Evolutionary conservation across 768 basidiomycete species (phyloP), one percentile per base, ranked within the genome.

Genomic region (Mycena vulgaris): DNA sequence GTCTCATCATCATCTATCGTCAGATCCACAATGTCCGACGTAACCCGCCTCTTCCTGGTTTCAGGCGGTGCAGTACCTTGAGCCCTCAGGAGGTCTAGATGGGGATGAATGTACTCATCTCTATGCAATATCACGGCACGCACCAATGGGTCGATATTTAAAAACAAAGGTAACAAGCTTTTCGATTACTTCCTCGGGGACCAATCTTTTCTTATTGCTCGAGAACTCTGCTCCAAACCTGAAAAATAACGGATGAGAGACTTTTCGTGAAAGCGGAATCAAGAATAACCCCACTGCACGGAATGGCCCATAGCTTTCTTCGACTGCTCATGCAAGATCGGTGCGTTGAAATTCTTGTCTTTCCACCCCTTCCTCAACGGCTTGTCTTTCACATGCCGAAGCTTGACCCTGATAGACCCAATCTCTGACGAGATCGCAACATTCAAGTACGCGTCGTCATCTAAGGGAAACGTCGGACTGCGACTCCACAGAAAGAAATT

Each of bases 301-400:
- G 69, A 66, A 17, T 71, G 69, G 19, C 65, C 69, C 14, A 71
- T 47, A 13, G 63, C 69, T 23, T 71, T 71, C 53, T 71, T 71
- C 6, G 69, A 61, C 23, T 28, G 39, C 33, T 71, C 69, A 23
- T 71, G 69, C 60, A 71, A 51, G 13, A 52, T 25, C 40, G n/a
- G 35, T 5, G 68, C 11, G 19, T 63, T 27, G 35, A n/a, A 25
- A 11, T 62, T 17, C 21, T 2, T 25, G 21, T 14, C 7, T 4
- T 13, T 10, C 45, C 31, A 16, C n/a, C 23, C 31, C 28, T 27
- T 9, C n/a, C 9, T 37, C n/a, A 11, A n/a, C 16, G 1, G 2
- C 16, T 27, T 23, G 42, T 4, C 6, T 28, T 23, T 7, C 8
- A 37, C 31, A 19, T 56, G 25, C 11, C 40, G 28, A 9, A 70